Evolutionary conservation across 768 basidiomycete genomes (phyloP), one percentile per base, ranked within the genome.

Genomic region (Dioszegia aurantiaca): DNA sequence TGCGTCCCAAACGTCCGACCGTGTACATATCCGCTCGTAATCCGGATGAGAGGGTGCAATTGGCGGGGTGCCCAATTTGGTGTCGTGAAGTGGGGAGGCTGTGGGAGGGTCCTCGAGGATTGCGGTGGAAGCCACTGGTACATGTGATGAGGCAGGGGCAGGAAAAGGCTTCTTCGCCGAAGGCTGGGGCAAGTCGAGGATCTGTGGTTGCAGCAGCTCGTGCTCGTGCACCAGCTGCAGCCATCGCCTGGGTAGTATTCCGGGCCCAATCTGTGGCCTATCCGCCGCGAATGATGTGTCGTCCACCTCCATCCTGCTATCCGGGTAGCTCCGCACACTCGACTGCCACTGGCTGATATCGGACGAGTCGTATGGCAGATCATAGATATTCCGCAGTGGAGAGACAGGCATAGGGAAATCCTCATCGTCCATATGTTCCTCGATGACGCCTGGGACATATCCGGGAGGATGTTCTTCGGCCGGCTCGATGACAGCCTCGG

Each of bases 401-500:
- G 51, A 53, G 11, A 53, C 51, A 23, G 51, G 51, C 14, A 53
- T 27, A 26, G 33, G 54, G 11, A 64, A 67, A 14, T 68, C 64
- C 27, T 67, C 67, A 14, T 53, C 48, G 4, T 52, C 62, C 17
- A 61, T 47, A 37, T 70, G 60, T 26, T 65, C 69, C 10, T 64
- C 67, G 17, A 71, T 47, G 16, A 71, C 64, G 8, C 64, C 70
- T 6, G 67, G 66, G 0, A 60, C 56, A 48, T 68, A 71, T 6
- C 63, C 67, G 17, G 67, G 67, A 0, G 64, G 64, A 44, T 63
- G 58, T 48, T 71, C 70, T 26, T 72, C 70, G 21, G 57, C 54
- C 23, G 65, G 62, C 30, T 72, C 70, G 24, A 65, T 62, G 33
- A 72, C 68, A 6, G 65, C 60, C 58, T 72, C 70, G 17, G 70